phyloP scores from a whole-genome alignment of 164 flowering plant genomes.

The Platanus orientalis region DNA sequence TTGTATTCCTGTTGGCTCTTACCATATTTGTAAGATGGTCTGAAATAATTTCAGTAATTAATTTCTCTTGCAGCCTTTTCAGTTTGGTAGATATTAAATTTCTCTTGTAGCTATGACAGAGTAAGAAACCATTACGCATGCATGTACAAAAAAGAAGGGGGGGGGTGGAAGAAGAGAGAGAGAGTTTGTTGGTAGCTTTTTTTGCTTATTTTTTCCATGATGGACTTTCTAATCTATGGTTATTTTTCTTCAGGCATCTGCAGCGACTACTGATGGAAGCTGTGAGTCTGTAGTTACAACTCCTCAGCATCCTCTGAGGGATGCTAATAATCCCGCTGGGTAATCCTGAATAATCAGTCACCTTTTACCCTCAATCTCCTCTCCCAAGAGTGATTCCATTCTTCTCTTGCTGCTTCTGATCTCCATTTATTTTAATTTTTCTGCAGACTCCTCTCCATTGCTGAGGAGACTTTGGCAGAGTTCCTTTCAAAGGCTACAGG shows the following conservation, averaged over 20 bases:
- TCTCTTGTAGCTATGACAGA: no score
- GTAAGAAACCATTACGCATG: no score
- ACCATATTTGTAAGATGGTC: no score
- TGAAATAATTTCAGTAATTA: no score
- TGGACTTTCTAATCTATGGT: background rate
- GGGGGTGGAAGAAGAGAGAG: background rate
- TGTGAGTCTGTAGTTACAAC: conserved; percentile 72
- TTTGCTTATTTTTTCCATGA: background rate
- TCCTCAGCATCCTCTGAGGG: conserved; percentile 61
- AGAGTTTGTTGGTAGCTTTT: background rate
- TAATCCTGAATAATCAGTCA: conserved; percentile 13
- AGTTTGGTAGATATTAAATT: no score
- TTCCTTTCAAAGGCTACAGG: conserved; percentile 90
- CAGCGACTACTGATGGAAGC: conserved; percentile 56
- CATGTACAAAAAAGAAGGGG: no score
- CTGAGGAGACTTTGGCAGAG: conserved; percentile 86
- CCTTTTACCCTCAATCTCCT: background rate
- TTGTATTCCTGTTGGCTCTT: background rate
- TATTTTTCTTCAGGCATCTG: conserved; percentile 21
- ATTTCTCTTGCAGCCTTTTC: no score
- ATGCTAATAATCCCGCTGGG: conserved; percentile 83
- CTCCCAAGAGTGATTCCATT: background rate
- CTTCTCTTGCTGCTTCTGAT: background rate
- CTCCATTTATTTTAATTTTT: background rate
- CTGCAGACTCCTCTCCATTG: conserved; percentile 65